Evolutionary conservation across 345 rosid genomes (phyloP), one percentile per base, ranked within the genome.

Genomic region (Brassica incana): DNA sequence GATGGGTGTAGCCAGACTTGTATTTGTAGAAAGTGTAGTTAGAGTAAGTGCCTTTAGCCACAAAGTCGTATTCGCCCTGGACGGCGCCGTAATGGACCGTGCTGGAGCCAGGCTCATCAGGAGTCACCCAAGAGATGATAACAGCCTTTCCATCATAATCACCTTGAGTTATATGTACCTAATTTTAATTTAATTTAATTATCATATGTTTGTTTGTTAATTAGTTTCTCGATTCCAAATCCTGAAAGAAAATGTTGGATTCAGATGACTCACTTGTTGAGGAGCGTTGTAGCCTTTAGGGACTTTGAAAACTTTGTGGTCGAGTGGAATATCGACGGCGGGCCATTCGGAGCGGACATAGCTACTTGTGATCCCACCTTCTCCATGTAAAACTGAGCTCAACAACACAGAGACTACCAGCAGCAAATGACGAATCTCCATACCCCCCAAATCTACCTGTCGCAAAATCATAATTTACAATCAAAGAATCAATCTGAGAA

Each of bases 251-350:
- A 25, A 56, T 20, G 23, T 20, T 20, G 23, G 23, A 20, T 20
- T 2, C 14, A 11, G 20, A 32, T n/a, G 12, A 66, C 72, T 69
- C 2, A 69, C 99, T 81, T 95, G 99, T 80, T 93, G 97, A 1
- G 99, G 98, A 38, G 98, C 88, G 82, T 93, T 95, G 73, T 87
- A 78, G 1, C 99, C 99, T 63, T 88, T 66, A 25, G 99, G 98
- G 77, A 84, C 87, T 5, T 84, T 87, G 73, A 91, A 95, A 6
- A 72, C 96, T 75, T 88, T 85, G 78, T 90, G 83, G 36, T 88
- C 88, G 20, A 95, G 86, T 74, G 97, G 97, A 45, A 95, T 90
- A 75, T 95, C 99, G 67, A 77, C 52, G 3, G 99, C 88, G 1
- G 99, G 99, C 91, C 92, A 95, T 85, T 89, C 93, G 1, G 90